These are phyloP conservation scores for Phyllosticta citribraziliensis DNA, from an alignment of 2,329 filamentous ascomycete genomes.

Conservation along the genomic window DNA sequence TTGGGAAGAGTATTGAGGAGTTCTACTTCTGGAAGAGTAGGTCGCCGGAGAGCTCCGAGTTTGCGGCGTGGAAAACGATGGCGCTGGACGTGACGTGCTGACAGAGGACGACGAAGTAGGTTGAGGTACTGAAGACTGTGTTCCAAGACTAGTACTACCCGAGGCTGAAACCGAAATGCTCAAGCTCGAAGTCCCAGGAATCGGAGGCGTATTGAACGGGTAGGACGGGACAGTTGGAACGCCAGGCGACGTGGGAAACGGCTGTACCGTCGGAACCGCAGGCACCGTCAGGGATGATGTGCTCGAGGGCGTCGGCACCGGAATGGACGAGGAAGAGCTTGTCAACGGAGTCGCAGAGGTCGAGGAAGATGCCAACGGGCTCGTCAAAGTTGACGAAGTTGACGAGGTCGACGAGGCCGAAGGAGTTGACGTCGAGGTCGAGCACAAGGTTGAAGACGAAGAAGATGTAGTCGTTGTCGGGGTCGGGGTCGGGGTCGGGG, in stretches of 20 bases:
- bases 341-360: too few species aligned
- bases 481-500: constrained; percentile 5
- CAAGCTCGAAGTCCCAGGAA: constrained; percentile 1
- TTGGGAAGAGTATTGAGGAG: neutral
- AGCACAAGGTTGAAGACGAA: neutral
- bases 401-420: neutral
- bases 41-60: neutral
- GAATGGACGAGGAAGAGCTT: too few species aligned
- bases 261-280: constrained; percentile 23
- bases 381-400: too few species aligned
- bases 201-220: constrained; percentile 17
- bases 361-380: neutral
- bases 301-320: neutral
- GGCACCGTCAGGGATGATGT: constrained; percentile 10
- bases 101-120: constrained; percentile 11
- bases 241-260: constrained; percentile 24
- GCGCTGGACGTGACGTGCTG: constrained; percentile 9
- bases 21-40: neutral
- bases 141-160: neutral
- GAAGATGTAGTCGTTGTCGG: constrained; percentile 1
- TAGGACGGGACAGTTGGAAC: constrained; percentile 22
- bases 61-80: constrained; percentile 13
- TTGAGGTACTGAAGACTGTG: neutral
- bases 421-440: neutral
- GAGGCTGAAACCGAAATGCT: neutral